Evolutionary conservation across 495 filamentous ascomycete species (phyloP).

Genomic region (Lasiosphaeria miniovina): DNA sequence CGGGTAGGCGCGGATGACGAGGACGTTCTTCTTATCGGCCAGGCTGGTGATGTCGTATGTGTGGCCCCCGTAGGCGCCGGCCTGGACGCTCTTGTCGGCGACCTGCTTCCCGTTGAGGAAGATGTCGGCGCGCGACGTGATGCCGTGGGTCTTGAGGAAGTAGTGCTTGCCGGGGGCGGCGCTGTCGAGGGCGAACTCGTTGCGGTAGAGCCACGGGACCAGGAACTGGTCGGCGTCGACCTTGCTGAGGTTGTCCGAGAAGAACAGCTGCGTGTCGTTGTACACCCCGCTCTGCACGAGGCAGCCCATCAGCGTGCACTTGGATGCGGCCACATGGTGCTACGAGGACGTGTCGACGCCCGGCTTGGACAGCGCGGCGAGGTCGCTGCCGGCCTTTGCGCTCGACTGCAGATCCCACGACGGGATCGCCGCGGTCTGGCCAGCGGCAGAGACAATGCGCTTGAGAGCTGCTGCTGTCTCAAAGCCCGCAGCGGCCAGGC

Average conservation of each 20-base stretch:
- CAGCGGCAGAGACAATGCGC: constrained; percentile 16
- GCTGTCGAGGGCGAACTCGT: constrained; percentile 49
- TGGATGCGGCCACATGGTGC: constrained; percentile 47
- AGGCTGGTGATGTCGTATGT: constrained; percentile 51
- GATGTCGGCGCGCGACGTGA: constrained; percentile 60
- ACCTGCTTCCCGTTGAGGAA: constrained; percentile 57
- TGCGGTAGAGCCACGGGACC: constrained; percentile 61
- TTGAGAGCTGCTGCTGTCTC: not conserved
- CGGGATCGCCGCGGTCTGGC: constrained; percentile 47
- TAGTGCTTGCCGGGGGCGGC: constrained; percentile 43
- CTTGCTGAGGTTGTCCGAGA: constrained; percentile 50
- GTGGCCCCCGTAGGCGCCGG: constrained; percentile 56
- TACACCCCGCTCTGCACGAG: constrained; percentile 53
- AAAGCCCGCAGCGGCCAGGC: not conserved
- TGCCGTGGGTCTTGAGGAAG: constrained; percentile 55
- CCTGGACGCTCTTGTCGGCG: constrained; percentile 45
- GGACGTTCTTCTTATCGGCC: constrained; percentile 42
- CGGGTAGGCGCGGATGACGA: constrained; percentile 54
- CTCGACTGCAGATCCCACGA: constrained; percentile 57
- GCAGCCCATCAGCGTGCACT: constrained; percentile 57
- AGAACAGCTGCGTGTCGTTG: constrained; percentile 56
- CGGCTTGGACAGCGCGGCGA: constrained; percentile 42
- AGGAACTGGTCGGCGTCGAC: constrained; percentile 47
- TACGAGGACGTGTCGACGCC: constrained; percentile 51
- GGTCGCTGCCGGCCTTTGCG: constrained; percentile 34